Percentiles rank a stretch among this genome's conserved stretches.
Evolutionary conservation across 192 early-diverging fungal genomes (phyloP).

Genomic region (Thoreauomyces humboldtii): DNA sequence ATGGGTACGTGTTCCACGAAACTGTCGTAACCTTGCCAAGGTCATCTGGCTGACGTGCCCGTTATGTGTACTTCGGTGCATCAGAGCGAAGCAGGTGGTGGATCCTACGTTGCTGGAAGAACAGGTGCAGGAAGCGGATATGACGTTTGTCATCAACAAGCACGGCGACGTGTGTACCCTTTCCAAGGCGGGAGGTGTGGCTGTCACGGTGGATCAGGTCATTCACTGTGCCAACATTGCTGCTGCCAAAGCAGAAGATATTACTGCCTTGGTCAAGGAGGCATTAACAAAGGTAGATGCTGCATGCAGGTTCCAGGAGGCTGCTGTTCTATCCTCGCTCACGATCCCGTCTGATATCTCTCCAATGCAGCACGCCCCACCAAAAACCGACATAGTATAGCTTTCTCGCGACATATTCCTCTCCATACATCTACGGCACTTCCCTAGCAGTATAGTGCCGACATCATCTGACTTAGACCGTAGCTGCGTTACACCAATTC

Average conservation of each 20-base stretch:
- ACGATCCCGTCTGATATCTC: too few species aligned
- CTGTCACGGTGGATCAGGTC: constrained; percentile 73
- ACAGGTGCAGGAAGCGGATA: constrained; percentile 73
- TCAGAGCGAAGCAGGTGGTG: constrained; percentile 41
- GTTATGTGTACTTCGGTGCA: background rate
- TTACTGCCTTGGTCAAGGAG: constrained; percentile 75
- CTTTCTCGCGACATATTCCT: too few species aligned
- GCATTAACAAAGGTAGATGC: constrained; percentile 57
- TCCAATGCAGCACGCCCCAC: too few species aligned
- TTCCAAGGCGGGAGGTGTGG: constrained; percentile 85
- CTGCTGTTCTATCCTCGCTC: too few species aligned
- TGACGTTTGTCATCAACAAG: constrained; percentile 87
- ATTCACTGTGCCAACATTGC: constrained; percentile 83
- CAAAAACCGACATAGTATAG: too few species aligned
- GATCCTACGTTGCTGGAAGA: constrained; percentile 90
- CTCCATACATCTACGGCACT: too few species aligned
- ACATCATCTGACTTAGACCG: too few species aligned
- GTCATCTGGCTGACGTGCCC: background rate
- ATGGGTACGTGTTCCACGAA: constrained; percentile 67
- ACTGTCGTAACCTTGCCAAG: too few species aligned
- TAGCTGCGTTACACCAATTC: too few species aligned
- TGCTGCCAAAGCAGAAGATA: constrained; percentile 63
- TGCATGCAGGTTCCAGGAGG: too few species aligned
- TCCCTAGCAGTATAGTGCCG: too few species aligned
- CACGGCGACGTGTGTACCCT: constrained; percentile 92